A percentile compares a stretch with the other conserved stretches of the same genome.
phyloP scores from a whole-genome alignment of 768 basidiomycete genomes.

The Cystobasidium onofrii region DNA sequence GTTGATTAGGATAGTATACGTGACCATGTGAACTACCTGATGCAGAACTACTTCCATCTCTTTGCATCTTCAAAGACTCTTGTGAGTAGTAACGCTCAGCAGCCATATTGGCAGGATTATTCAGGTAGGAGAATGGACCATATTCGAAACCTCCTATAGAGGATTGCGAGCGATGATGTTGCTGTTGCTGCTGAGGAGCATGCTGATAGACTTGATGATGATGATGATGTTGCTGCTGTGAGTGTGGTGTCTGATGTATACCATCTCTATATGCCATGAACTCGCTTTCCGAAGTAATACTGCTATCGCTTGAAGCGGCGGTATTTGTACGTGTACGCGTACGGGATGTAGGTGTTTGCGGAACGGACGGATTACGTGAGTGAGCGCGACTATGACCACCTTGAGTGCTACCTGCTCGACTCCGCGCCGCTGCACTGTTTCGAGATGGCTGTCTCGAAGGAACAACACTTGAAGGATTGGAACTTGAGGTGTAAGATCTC shows the following conservation, averaged over 20 bases:
- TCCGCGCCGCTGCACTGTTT: not conserved
- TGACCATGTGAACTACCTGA: not conserved
- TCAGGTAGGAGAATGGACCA: slow-evolving; percentile 18
- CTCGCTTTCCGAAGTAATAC: slow-evolving; percentile 8
- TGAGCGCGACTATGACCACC: not conserved
- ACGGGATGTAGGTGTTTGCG: too few relatives aligned
- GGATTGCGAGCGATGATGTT: not conserved
- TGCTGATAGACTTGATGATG: not conserved
- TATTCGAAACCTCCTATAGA: not conserved
- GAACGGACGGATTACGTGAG: not conserved
- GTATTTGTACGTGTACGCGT: not conserved
- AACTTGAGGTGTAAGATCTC: not conserved
- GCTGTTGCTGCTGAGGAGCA: not conserved
- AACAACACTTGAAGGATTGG: not conserved
- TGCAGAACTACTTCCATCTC: not conserved
- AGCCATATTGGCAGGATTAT: not conserved
- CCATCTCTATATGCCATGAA: slow-evolving; percentile 14
- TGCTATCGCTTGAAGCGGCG: not conserved
- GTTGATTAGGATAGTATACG: not conserved
- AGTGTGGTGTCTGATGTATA: not conserved
- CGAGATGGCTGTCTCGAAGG: not conserved
- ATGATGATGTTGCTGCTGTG: not conserved
- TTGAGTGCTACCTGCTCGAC: not conserved
- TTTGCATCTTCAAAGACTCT: not conserved
- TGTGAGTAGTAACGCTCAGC: not conserved